Evolutionary conservation across 768 basidiomycete genomes (phyloP), one percentile per base, ranked within the genome.

Genomic region (Mycena vitilis): DNA sequence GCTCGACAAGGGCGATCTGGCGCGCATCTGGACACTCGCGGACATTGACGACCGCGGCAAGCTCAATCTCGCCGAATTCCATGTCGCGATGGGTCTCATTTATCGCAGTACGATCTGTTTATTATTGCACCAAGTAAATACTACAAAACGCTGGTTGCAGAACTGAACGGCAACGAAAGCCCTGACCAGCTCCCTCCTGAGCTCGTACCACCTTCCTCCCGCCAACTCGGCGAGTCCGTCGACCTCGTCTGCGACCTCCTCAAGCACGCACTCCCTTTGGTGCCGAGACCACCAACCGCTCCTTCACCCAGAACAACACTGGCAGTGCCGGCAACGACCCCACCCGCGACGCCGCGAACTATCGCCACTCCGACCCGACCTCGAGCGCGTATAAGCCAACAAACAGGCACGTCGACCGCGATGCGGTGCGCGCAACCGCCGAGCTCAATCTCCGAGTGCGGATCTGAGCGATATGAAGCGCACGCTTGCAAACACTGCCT

Each of bases 81-180:
- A 99, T 77, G 94, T 98, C 66, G 98, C 98, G 0, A 99, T 99
- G 97, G 95, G 94, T n/a, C n/a, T n/a, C n/a, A n/a, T n/a, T n/a
- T n/a, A n/a, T n/a, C n/a, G n/a, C n/a, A n/a, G n/a, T n/a, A 81
- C 73, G 94, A n/a, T n/a, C n/a, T n/a, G n/a, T 88, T 34, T 69
- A 57, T 63, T 25, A 23, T 64, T 63, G 25, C 37, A 38, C 65
- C 38, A 15, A 60, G 30, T 40, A 40, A 7, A 30, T 16, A 16
- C 20, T 55, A 12, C 57, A 64, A 36, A 38, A 25, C 61, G 66
- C 22, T 38, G 48, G 20, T n/a, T 13, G 0, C 73, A 99, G 96
- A 89, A 51, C 85, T 99, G 25, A 98, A 96, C 77, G 97, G 98
- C 12, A 96, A 94, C 79, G 88, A 90, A 1, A 89, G 99, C 51